phyloP scores from a whole-genome alignment of 1,284 basidiomycete species.

The Tausonia pullulans region DNA sequence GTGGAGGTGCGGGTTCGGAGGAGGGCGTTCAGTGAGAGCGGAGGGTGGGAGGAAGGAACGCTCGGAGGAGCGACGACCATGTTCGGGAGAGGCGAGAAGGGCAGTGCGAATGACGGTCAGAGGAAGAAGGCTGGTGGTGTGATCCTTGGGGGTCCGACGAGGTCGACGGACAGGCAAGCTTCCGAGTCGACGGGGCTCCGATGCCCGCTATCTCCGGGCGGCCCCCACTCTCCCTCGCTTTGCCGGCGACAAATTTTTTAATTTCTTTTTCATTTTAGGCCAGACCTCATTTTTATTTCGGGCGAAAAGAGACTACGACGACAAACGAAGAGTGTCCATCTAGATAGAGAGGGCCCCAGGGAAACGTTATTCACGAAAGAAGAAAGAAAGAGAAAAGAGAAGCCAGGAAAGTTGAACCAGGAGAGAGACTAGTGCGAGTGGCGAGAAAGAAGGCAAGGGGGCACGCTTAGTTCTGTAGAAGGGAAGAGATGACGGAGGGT shows the following conservation, averaged over 20 bases:
- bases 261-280: not conserved
- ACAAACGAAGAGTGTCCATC: not conserved
- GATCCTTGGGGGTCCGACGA: too few relatives aligned
- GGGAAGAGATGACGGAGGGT: too few relatives aligned
- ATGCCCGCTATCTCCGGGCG: too few relatives aligned
- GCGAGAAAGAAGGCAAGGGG: not conserved
- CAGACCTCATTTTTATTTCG: not conserved
- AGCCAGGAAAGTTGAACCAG: not conserved
- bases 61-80: not conserved
- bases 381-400: not conserved
- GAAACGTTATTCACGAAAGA: not conserved
- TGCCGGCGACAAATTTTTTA: too few relatives aligned
- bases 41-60: not conserved
- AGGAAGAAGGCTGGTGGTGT: too few relatives aligned
- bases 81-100: not conserved
- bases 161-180: too few relatives aligned
- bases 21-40: constrained; percentile 15
- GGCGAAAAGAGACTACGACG: not conserved
- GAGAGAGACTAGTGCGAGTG: not conserved
- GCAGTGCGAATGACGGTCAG: too few relatives aligned
- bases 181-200: too few relatives aligned
- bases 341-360: not conserved
- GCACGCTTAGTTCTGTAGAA: too few relatives aligned
- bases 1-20: constrained; percentile 4
- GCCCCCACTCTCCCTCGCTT: too few relatives aligned